These are phyloP conservation scores for Pythium sp. DNA, from an alignment of 352 stramenopile genomes.

Conservation along the genomic window DNA sequence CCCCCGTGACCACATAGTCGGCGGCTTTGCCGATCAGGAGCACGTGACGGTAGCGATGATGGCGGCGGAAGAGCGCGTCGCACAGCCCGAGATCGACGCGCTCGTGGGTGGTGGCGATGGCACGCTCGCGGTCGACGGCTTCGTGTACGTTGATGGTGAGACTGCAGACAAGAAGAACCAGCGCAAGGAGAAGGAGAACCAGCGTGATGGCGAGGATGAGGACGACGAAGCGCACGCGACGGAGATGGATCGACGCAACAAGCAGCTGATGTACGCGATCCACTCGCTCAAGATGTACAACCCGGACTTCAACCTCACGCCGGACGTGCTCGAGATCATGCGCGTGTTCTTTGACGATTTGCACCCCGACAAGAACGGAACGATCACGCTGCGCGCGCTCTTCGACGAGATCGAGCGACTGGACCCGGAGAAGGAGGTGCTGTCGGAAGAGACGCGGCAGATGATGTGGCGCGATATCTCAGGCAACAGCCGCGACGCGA, in stretches of 20 bases:
- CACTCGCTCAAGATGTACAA: constrained; percentile 77
- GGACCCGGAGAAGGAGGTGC: constrained; percentile 45
- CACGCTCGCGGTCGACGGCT: constrained; percentile 10
- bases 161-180: not conserved
- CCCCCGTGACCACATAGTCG: not conserved
- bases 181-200: not conserved
- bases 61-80: not conserved
- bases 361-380: constrained; percentile 42
- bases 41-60: not conserved
- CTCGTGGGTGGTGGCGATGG: constrained; percentile 1
- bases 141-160: constrained; percentile 11
- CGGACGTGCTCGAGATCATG: constrained; percentile 80
- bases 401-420: constrained; percentile 64
- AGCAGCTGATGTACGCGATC: constrained; percentile 46
- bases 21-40: not conserved
- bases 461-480: constrained; percentile 42
- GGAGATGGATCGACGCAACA: constrained; percentile 4
- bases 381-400: constrained; percentile 47
- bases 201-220: not conserved
- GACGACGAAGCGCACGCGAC: constrained; percentile 2
- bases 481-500: constrained; percentile 11
- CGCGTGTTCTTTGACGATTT: constrained; percentile 76
- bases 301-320: constrained; percentile 76
- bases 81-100: not conserved
- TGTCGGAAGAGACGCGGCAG: constrained; percentile 44